phyloP scores from a whole-genome alignment of 345 rosid species.

The Eucalyptus leucophloia region DNA sequence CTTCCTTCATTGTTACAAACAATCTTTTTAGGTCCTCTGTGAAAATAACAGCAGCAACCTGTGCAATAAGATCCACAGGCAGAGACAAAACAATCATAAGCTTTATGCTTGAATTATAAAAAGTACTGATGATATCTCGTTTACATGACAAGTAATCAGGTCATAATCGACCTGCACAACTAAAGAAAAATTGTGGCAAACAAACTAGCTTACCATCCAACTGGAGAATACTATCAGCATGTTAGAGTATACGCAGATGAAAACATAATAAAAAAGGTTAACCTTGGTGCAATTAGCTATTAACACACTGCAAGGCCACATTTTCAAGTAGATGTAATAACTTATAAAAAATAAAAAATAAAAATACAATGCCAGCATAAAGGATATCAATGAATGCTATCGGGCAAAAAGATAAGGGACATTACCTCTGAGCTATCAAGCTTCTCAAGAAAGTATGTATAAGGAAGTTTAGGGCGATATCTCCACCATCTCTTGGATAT shows the following conservation, averaged over 20 bases:
- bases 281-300: not conserved
- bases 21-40: slow-evolving; percentile 86
- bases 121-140: not conserved
- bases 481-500: slow-evolving; percentile 99
- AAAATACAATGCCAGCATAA: not conserved
- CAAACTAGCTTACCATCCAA: not conserved
- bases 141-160: not conserved
- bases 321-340: not conserved
- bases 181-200: not conserved
- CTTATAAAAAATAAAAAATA: not conserved
- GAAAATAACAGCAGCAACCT: slow-evolving; percentile 95
- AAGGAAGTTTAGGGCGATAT: slow-evolving; percentile 88
- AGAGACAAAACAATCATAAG: not conserved
- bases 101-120: not conserved
- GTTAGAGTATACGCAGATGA: not conserved
- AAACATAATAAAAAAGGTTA: not conserved
- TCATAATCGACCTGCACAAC: not conserved
- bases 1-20: slow-evolving; percentile 93
- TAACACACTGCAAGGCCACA: not conserved
- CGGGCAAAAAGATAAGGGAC: not conserved
- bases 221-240: not conserved
- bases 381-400: not conserved
- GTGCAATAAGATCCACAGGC: slow-evolving; percentile 10
- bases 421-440: slow-evolving; percentile 83
- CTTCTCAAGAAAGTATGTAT: slow-evolving; percentile 85